Conservation (phyloP, 768 basidiomycete species). For the Rhodotorula diobovata region DNA sequence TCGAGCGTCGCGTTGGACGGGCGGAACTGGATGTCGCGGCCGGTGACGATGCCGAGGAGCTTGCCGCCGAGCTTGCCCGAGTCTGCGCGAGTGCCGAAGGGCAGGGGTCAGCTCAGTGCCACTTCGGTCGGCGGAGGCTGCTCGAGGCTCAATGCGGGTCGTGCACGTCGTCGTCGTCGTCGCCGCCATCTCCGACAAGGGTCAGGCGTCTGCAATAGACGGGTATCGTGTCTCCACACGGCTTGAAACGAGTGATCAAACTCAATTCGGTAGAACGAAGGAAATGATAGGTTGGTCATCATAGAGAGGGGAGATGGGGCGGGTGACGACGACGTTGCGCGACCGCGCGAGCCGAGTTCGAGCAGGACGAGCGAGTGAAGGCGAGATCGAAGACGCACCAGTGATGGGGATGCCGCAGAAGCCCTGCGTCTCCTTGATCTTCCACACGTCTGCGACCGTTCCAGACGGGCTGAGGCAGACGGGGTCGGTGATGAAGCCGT, state of each 20-base stretch:
- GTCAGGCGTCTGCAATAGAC: constrained; percentile 40
- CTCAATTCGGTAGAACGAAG: constrained; percentile 84
- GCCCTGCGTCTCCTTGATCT: constrained; percentile 83
- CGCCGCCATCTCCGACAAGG: background rate
- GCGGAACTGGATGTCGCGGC: constrained; percentile 92
- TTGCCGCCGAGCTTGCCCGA: constrained; percentile 81
- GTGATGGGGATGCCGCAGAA: constrained; percentile 98
- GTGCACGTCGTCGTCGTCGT: background rate
- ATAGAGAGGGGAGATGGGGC: constrained; percentile 36
- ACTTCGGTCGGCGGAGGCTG: constrained; percentile 8
- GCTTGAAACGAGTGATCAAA: constrained; percentile 53
- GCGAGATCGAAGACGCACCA: constrained; percentile 52
- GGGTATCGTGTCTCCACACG: constrained; percentile 52
- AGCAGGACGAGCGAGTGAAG: background rate
- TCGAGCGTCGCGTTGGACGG: constrained; percentile 61
- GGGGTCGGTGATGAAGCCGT: constrained; percentile 95
- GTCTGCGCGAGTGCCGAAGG: constrained; percentile 56
- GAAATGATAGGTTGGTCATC: constrained; percentile 54
- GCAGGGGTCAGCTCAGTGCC: background rate
- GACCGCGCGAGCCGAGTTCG: background rate
- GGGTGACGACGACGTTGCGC: constrained; percentile 4
- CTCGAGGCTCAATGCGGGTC: constrained; percentile 35
- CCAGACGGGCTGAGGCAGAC: constrained; percentile 75
- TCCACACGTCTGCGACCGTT: constrained; percentile 79
- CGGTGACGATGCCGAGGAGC: constrained; percentile 92